Evolutionary conservation across 257 asterid genomes (phyloP), one percentile per base, ranked within the genome.

Genomic region (Solanum raphanifolium): DNA sequence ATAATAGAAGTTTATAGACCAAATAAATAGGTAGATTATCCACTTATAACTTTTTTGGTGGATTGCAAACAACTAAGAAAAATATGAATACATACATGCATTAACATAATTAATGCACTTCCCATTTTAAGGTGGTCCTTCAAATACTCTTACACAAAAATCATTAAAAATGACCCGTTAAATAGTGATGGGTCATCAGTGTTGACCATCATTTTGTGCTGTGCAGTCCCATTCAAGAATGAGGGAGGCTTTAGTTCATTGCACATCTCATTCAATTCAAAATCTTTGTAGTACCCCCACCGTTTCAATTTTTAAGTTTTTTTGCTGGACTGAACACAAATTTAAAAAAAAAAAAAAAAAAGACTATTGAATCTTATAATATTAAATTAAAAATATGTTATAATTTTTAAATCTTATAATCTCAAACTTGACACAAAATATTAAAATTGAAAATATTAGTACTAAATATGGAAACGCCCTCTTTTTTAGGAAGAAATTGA

Each of bases 121-220:
- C 13, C 36, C 34, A 15, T 41, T 78, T 43, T 7, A 23, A 43
- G 65, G 36, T 13, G 39, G 66, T 15, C 66, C 66, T 43, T 35
- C 3, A 43, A 43, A 79, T 79, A 41, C 12, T 41, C 25, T 43
- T 43, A 79, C 25, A 43, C n/a, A 2, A 78, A 75, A 78, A 78
- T 41, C 60, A 78, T 39, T 78, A 35, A 78, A n/a, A 78, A n/a
- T 39, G 60, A n/a, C 31, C 58, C 55, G 7, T 23, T 36, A 78
- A 78, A 78, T 13, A 39, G 31, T 39, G 84, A 78, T 78, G 60
- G 84, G 18, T 78, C 84, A 76, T 78, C 84, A 34, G 81, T 73
- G 7, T 78, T 78, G 83, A 39, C 84, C 65, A 27, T 41, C 84
- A 6, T 15, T 43, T 27, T 27, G 20, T 12, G 84, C 1, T 13